Conservation (phyloP, 345 rosid genomes). For the Murraya koenigii region DNA sequence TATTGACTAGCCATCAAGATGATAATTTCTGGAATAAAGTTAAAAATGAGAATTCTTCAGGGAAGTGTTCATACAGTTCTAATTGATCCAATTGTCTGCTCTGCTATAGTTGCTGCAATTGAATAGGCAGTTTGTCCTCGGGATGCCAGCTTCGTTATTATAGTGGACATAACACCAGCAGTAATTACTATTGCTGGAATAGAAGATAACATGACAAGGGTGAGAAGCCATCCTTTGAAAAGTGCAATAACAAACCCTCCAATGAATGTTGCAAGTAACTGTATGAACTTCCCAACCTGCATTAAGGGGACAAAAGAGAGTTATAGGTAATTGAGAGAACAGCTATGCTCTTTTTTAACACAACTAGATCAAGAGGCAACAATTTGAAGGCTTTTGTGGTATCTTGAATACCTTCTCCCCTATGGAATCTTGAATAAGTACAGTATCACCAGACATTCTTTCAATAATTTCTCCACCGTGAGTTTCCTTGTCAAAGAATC, state of each 20-base stretch:
- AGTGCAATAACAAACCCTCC: conserved; percentile 45
- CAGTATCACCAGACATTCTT: conserved; percentile 56
- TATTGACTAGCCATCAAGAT: background rate
- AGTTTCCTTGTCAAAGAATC: conserved; percentile 46
- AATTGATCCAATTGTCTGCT: conserved; percentile 44
- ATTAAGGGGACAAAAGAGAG: background rate
- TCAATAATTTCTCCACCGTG: conserved; percentile 47
- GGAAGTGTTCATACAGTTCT: conserved; percentile 33
- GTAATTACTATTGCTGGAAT: conserved; percentile 39
- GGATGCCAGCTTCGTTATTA: conserved; percentile 32
- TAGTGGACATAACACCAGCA: conserved; percentile 29
- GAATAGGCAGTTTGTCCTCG: conserved; percentile 40
- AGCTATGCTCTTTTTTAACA: conserved; percentile 5
- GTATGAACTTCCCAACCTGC: conserved; percentile 52
- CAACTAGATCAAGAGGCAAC: background rate
- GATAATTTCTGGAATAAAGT: background rate
- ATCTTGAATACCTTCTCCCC: conserved; percentile 46
- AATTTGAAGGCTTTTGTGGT: background rate
- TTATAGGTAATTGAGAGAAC: background rate
- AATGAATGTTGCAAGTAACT: conserved; percentile 38
- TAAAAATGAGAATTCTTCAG: background rate
- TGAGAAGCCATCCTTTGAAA: conserved; percentile 49
- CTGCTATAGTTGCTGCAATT: conserved; percentile 33
- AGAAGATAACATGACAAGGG: conserved; percentile 41
- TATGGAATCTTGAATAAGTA: conserved; percentile 52